phyloP scores from a whole-genome alignment of 345 rosid genomes.

The Psidium friedrichsthalianum region DNA sequence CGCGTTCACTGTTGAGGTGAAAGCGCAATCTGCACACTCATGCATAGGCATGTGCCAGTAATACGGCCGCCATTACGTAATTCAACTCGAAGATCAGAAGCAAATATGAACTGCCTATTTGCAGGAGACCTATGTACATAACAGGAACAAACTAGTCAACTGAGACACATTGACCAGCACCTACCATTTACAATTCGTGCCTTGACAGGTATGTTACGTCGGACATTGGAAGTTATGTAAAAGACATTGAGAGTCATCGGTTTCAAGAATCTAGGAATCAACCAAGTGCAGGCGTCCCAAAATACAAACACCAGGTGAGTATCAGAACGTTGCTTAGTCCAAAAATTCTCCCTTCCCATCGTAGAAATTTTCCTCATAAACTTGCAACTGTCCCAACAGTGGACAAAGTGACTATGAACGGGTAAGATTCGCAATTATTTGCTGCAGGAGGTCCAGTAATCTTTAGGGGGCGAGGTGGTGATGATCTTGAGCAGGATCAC shows the following conservation, averaged over 20 bases:
- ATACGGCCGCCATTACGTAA: too few relatives aligned
- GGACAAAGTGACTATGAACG: background rate
- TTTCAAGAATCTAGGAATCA: conserved; percentile 52
- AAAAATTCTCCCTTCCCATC: background rate
- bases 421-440: conserved; percentile 19
- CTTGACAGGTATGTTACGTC: background rate
- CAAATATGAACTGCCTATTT: background rate
- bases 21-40: too few relatives aligned
- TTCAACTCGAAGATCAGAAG: background rate
- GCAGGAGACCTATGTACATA: background rate
- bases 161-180: background rate
- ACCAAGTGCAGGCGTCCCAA: conserved; percentile 56
- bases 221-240: conserved; percentile 71
- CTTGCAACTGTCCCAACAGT: background rate
- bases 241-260: conserved; percentile 62
- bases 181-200: background rate
- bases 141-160: background rate
- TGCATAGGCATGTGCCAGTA: too few relatives aligned
- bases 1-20: too few relatives aligned
- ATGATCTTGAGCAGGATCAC: conserved; percentile 94
- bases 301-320: conserved; percentile 88
- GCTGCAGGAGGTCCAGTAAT: conserved; percentile 96
- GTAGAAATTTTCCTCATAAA: background rate
- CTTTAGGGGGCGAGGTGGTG: conserved; percentile 97
- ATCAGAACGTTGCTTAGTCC: background rate